Evolutionary conservation across 2,329 filamentous ascomycete genomes (phyloP).

Genomic region (Keithomyces neogunnii): DNA sequence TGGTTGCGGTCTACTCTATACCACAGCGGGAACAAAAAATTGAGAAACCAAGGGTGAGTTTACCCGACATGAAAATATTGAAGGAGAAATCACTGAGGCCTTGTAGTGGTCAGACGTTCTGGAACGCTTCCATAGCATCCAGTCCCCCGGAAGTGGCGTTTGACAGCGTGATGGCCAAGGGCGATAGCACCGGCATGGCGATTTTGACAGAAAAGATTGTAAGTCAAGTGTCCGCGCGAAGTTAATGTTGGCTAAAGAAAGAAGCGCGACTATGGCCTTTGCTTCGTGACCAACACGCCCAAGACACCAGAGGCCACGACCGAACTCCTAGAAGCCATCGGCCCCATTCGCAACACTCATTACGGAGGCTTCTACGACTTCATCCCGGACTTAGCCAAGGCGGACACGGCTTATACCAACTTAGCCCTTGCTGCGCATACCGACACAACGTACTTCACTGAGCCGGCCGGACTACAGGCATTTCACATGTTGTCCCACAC

Average conservation of each 20-base stretch:
- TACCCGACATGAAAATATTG: neutral
- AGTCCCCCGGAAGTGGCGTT: conserved; percentile 53
- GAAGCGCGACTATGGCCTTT: conserved; percentile 64
- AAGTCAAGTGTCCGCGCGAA: conserved; percentile 15
- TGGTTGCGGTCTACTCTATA: conserved; percentile 17
- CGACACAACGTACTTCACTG: conserved; percentile 92
- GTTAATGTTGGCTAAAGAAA: neutral
- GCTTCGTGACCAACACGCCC: conserved; percentile 65
- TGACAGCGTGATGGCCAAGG: conserved; percentile 46
- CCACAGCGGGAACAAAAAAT: conserved; percentile 27
- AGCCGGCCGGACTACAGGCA: conserved; percentile 82
- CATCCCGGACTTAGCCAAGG: conserved; percentile 75
- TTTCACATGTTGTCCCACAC: conserved; percentile 79
- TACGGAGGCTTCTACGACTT: conserved; percentile 81
- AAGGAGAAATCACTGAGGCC: neutral
- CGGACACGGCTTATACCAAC: conserved; percentile 88
- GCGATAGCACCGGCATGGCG: conserved; percentile 43
- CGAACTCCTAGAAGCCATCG: conserved; percentile 68
- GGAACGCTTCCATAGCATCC: conserved; percentile 23
- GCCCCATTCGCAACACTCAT: conserved; percentile 82
- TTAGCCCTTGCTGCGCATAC: conserved; percentile 78
- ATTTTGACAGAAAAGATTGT: conserved; percentile 59
- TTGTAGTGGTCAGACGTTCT: conserved; percentile 10
- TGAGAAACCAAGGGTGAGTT: conserved; percentile 7
- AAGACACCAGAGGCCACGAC: conserved; percentile 61